Evolutionary conservation across 257 asterid genomes (phyloP).

Genomic region (Coffea eugenioides): DNA sequence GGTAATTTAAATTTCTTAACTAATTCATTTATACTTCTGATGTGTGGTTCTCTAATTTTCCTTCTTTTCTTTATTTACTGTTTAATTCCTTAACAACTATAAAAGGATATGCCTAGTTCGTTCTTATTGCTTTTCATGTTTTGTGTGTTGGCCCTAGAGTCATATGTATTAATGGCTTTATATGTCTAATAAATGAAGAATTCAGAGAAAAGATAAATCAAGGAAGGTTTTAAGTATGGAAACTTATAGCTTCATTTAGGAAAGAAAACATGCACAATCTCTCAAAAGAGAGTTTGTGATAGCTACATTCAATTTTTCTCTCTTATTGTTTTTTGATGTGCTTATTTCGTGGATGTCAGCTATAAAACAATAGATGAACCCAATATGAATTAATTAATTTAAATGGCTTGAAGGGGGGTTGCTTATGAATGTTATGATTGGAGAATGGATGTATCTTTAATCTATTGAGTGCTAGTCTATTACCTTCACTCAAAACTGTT

Average conservation of each 20-base stretch:
- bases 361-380: neutral
- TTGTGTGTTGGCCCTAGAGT: neutral
- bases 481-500: neutral
- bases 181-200: neutral
- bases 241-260: neutral
- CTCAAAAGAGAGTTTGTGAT: neutral
- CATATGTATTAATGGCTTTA: neutral
- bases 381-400: neutral
- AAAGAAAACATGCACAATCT: neutral
- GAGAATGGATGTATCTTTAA: neutral
- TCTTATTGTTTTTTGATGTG: neutral
- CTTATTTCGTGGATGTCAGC: neutral
- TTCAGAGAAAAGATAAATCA: neutral
- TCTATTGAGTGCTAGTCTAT: neutral
- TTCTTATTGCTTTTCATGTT: neutral
- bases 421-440: neutral
- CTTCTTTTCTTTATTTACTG: neutral
- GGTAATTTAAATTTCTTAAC: conserved; percentile 41
- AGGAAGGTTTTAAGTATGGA: neutral
- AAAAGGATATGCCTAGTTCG: neutral
- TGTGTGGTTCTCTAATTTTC: neutral
- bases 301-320: neutral
- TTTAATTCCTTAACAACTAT: neutral
- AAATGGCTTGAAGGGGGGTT: neutral
- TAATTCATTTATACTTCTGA: neutral